Conservation (phyloP, 441 rosid genomes). For the Lepidium campestre region DNA sequence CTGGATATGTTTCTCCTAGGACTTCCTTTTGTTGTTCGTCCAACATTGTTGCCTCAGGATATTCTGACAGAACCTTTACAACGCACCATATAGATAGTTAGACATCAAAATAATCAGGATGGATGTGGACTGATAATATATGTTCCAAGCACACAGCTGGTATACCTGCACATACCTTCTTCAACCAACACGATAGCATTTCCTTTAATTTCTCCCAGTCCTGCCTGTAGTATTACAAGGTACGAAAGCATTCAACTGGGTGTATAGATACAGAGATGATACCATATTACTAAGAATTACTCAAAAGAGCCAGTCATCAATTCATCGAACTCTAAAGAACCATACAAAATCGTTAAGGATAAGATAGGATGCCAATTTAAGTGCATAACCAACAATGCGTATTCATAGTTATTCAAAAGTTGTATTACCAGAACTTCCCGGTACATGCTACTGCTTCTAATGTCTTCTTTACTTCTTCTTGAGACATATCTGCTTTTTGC, state of each 20-base stretch:
- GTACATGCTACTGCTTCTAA: conserved; percentile 72
- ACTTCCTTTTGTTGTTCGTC: conserved; percentile 55
- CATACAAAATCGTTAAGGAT: background rate
- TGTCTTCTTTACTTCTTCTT: conserved; percentile 42
- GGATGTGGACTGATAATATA: background rate
- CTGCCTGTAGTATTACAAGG: conserved; percentile 47
- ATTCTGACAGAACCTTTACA: conserved; percentile 69
- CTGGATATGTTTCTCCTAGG: conserved; percentile 58
- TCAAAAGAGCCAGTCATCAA: background rate
- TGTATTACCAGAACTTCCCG: conserved; percentile 59
- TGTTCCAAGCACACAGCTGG: conserved; percentile 21
- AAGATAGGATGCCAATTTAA: background rate
- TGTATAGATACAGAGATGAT: background rate
- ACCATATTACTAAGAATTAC: background rate
- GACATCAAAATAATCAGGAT: conserved; percentile 3
- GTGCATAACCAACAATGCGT: background rate
- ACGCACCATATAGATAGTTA: conserved; percentile 21
- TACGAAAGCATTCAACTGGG: background rate
- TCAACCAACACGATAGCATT: conserved; percentile 70
- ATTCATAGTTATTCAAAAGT: background rate
- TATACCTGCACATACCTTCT: conserved; percentile 95
- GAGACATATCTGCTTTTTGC: conserved; percentile 33
- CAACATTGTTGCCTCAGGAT: conserved; percentile 72
- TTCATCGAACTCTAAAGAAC: background rate
- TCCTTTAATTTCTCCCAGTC: conserved; percentile 79